Conservation (phyloP, 2,329 filamentous ascomycete species). For the Colletotrichum higginsianum region DNA sequence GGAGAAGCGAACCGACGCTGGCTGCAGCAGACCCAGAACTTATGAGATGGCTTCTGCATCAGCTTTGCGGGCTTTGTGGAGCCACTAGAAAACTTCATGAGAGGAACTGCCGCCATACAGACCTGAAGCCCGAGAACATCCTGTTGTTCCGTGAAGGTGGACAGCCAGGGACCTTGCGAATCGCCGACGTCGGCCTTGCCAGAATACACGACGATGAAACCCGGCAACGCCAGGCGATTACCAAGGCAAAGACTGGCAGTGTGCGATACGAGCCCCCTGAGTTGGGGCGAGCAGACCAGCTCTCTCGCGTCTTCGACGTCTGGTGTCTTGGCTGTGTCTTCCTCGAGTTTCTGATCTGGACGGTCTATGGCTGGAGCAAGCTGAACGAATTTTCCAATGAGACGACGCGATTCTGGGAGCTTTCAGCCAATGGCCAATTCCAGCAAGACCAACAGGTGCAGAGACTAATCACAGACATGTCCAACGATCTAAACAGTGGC, state of each 20-base stretch:
- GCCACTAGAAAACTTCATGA: neutral
- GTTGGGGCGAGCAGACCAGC: neutral
- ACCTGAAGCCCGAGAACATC: slow-evolving; percentile 15
- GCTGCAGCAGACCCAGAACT: neutral
- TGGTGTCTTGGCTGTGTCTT: slow-evolving; percentile 51
- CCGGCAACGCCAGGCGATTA: neutral
- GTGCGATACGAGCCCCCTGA: slow-evolving; percentile 35
- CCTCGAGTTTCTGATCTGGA: slow-evolving; percentile 49
- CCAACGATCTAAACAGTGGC: neutral
- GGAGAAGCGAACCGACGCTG: neutral
- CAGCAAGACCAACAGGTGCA: neutral
- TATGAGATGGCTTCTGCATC: neutral
- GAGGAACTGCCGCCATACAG: slow-evolving; percentile 12
- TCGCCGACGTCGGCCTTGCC: slow-evolving; percentile 3
- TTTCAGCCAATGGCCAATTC: neutral
- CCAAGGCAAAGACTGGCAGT: slow-evolving; percentile 1
- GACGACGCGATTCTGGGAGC: neutral
- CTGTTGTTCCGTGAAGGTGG: neutral
- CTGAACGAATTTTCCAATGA: neutral
- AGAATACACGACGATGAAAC: neutral
- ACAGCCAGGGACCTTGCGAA: neutral
- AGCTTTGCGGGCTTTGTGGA: neutral
- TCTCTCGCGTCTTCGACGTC: slow-evolving; percentile 45
- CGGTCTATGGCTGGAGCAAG: slow-evolving; percentile 34
- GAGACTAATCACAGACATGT: neutral